These are phyloP conservation scores for Dothideomycetes sp. DNA, from an alignment of 2,329 filamentous ascomycete genomes.

Conservation along the genomic window DNA sequence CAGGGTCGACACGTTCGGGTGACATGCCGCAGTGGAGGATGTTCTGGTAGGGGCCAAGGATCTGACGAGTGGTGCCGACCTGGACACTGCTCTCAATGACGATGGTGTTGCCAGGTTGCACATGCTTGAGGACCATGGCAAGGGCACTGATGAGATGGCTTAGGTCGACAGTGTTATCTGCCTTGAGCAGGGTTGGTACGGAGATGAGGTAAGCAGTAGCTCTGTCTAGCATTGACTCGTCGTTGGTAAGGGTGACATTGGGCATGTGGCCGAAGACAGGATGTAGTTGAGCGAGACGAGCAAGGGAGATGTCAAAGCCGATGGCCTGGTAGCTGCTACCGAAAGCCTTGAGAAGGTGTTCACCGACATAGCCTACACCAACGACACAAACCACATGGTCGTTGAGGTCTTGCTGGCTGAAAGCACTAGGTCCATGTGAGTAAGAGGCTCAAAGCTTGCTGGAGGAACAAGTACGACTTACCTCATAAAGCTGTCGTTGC, in stretches of 20 bases:
- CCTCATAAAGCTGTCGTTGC: constrained; percentile 11
- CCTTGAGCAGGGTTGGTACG: constrained; percentile 43
- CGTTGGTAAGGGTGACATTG: constrained; percentile 32
- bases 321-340: constrained; percentile 16
- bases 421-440: too few relatives aligned
- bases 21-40: constrained; percentile 34
- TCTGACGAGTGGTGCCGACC: constrained; percentile 45
- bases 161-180: constrained; percentile 41
- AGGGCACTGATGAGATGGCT: constrained; percentile 40
- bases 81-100: constrained; percentile 48
- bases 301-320: constrained; percentile 38
- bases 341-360: constrained; percentile 18
- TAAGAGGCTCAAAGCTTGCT: too few relatives aligned
- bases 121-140: constrained; percentile 33
- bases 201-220: constrained; percentile 47
- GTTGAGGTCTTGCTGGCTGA: too few relatives aligned
- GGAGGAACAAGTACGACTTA: constrained; percentile 17
- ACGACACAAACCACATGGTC: constrained; percentile 16
- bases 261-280: constrained; percentile 20
- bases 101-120: constrained; percentile 37
- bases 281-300: constrained; percentile 30
- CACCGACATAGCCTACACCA: constrained; percentile 18
- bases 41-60: constrained; percentile 37
- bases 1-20: constrained; percentile 20
- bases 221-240: constrained; percentile 29